phyloP scores from a whole-genome alignment of 2,329 filamentous ascomycete species.

The Huntiella moniliformis region DNA sequence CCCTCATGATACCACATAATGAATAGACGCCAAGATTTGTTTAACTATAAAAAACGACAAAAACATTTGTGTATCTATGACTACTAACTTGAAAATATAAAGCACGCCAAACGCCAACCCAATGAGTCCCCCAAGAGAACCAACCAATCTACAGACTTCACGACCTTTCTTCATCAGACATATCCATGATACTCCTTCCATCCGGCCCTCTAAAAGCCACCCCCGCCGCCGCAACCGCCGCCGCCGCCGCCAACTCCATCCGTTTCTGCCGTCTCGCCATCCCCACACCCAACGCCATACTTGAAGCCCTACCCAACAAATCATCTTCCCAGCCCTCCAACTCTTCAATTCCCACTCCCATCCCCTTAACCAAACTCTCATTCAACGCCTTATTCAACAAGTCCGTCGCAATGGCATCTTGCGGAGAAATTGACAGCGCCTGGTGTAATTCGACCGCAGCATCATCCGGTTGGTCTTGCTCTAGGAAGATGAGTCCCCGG shows the following conservation, averaged over 20 bases:
- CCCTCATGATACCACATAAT: neutral
- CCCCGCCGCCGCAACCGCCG: conserved; percentile 14
- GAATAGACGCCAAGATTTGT: neutral
- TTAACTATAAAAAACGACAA: neutral
- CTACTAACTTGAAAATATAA: neutral
- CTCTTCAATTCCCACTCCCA: conserved; percentile 27
- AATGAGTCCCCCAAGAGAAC: neutral
- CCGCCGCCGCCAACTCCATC: conserved; percentile 17
- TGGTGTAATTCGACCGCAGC: conserved; percentile 73
- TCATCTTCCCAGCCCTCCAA: conserved; percentile 33
- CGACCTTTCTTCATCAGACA: conserved; percentile 32
- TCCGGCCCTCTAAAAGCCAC: conserved; percentile 17
- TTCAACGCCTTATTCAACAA: conserved; percentile 53
- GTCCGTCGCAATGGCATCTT: conserved; percentile 67
- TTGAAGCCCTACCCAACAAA: conserved; percentile 21
- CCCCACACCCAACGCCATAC: conserved; percentile 16
- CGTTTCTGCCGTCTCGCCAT: conserved; percentile 17
- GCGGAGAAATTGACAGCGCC: conserved; percentile 57
- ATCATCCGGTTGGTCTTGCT: conserved; percentile 54
- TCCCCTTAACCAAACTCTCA: conserved; percentile 31
- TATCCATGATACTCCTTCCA: conserved; percentile 33
- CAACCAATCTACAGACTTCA: neutral
- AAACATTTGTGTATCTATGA: neutral
- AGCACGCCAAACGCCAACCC: neutral
- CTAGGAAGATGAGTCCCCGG: conserved; percentile 69